Base-by-base conservation (phyloP, 495 filamentous ascomycete genomes). In the Penicillium daleae region DNA sequence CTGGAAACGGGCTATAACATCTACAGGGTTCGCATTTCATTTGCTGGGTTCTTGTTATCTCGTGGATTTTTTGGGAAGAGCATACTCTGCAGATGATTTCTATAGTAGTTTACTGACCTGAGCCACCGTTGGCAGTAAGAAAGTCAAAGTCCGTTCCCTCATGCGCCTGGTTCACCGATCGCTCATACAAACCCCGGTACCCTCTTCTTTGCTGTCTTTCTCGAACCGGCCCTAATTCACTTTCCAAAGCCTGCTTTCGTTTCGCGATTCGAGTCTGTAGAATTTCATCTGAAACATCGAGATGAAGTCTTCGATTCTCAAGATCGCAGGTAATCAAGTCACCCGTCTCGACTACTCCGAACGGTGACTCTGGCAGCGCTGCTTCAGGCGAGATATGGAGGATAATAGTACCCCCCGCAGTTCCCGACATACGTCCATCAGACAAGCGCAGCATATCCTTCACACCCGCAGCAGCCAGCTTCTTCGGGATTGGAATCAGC, bases 401-500 rank as follows among this genome's bases (percentile, higher is more conserved):
- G 0, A 88, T 77, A n/a, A 90, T 87, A 0, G 86, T 90, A 1
- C 88, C 87, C 0, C 86, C 87, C 0, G 88, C 88, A 0, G 87
- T 90, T 0, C 88, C 87, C 37, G 83, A 86, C 86, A 90, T 89
- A 13, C 88, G 71, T 0, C 88, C 87, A 65, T 90, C 88, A 0
- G 84, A 87, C 1, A 90, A 70, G 0, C 88, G 75, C 40, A 90
- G 70, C 88, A 90, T 90, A 70, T 90, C 88, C 46, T 71, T 71
- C 0, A 89, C 85, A 0, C 87, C 87, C n/a, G 71, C 66, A 2
- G 72, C 75, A 0, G 81, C 86, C 7, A 90, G 76, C 60, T 87
- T 88, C 33, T 84, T 79, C 31, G 87, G 87, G 13, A 89, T 88
- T 2, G 87, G 87, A 12, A 89, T 80, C 5, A 89, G 65, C 9